These are phyloP conservation scores for Stevia rebaudiana DNA, from an alignment of 140 eudicot species.

Conservation along the genomic window DNA sequence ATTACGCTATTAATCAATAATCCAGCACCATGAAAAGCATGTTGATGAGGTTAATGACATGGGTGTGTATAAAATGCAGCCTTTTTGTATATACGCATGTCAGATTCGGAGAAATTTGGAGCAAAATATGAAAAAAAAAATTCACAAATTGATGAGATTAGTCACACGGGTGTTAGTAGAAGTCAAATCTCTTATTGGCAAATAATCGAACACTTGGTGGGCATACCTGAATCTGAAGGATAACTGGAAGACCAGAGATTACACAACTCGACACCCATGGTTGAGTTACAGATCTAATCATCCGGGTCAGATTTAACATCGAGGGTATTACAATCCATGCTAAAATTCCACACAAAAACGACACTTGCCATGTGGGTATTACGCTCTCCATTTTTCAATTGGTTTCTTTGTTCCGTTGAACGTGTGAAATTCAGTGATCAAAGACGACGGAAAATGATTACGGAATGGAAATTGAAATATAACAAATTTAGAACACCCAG, in stretches of 20 bases:
- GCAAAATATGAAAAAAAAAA: too few relatives aligned
- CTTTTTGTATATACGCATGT: too few relatives aligned
- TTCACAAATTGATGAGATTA: background rate
- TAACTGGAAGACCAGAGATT: slow-evolving; percentile 35
- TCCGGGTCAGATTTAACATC: slow-evolving; percentile 45
- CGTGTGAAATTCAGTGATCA: slow-evolving; percentile 1
- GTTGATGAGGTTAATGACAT: slow-evolving; percentile 1
- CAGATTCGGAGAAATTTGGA: too few relatives aligned
- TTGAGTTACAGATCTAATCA: slow-evolving; percentile 62
- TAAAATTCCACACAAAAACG: slow-evolving; percentile 48
- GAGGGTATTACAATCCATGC: slow-evolving; percentile 74
- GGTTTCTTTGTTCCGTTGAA: slow-evolving; percentile 1
- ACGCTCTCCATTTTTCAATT: slow-evolving; percentile 43
- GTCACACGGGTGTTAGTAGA: slow-evolving; percentile 6
- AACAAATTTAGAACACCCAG: too few relatives aligned
- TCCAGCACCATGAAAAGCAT: background rate
- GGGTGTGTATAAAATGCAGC: too few relatives aligned
- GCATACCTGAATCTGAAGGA: slow-evolving; percentile 79
- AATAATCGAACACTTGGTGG: slow-evolving; percentile 20
- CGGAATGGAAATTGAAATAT: too few relatives aligned
- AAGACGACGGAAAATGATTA: background rate
- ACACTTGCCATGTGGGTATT: slow-evolving; percentile 60
- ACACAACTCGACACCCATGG: slow-evolving; percentile 70
- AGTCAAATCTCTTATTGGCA: slow-evolving; percentile 13
- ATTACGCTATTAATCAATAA: slow-evolving; percentile 4